phyloP scores from a whole-genome alignment of 164 flowering plant genomes.

The Vitis riparia region DNA sequence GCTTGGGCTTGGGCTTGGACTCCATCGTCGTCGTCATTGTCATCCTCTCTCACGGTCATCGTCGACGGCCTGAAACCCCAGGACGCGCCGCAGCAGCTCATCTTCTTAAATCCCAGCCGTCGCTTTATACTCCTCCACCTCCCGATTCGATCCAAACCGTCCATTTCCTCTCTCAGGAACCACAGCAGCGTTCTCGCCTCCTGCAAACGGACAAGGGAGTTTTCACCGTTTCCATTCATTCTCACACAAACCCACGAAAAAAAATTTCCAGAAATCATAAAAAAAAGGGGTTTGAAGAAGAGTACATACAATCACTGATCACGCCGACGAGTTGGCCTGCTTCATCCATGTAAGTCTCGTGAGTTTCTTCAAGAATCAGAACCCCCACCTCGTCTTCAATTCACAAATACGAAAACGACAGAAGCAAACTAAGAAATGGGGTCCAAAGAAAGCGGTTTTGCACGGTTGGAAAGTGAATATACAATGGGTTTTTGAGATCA shows the following conservation, averaged over 20 bases:
- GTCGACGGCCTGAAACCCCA: conserved; percentile 41
- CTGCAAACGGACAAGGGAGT: conserved; percentile 27
- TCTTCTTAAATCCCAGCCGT: conserved; percentile 52
- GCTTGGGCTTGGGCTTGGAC: neutral
- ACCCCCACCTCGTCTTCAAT: conserved; percentile 11
- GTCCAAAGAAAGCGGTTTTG: neutral
- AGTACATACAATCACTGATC: conserved; percentile 4
- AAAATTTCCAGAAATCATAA: neutral
- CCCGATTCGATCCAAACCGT: conserved; percentile 32
- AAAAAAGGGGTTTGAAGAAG: neutral
- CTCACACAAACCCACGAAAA: conserved; percentile 2
- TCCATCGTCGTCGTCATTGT: neutral
- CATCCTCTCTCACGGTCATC: conserved; percentile 34
- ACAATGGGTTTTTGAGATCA: neutral
- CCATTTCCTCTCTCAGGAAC: conserved; percentile 49
- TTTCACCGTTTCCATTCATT: conserved; percentile 29
- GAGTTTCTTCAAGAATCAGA: conserved; percentile 16
- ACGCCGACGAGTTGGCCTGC: neutral
- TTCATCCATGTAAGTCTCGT: conserved; percentile 27
- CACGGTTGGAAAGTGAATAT: conserved; percentile 3
- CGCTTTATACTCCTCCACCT: conserved; percentile 44
- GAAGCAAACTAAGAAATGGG: neutral
- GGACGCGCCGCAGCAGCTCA: conserved; percentile 59
- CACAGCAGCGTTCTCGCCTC: conserved; percentile 34
- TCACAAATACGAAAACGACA: conserved; percentile 7